Evolutionary conservation across 495 filamentous ascomycete species (phyloP), one percentile per base, ranked within the genome.

Genomic region (Xylaria scruposa): DNA sequence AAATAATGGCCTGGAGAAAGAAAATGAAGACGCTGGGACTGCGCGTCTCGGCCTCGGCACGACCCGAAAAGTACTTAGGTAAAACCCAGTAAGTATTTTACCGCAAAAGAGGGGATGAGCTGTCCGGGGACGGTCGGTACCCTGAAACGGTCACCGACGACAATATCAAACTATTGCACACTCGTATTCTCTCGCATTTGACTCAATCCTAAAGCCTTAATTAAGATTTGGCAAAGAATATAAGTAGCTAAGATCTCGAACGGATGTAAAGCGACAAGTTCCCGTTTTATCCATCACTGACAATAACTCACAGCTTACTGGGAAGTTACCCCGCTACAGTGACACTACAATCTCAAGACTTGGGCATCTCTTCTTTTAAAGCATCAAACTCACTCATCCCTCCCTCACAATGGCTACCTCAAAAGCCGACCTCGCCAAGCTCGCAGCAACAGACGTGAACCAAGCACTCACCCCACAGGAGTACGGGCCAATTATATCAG

Each of bases 391-490:
- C n/a, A 49, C 17, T 10, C 21, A 24, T 47, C 3, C 36, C 46
- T n/a, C 51, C 26, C 46, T 17, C 68, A 70, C 51, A 59, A 80
- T 81, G 77, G 75, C 79, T 38, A 69, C 76, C 53, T n/a, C 69
- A 36, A 70, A 70, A 51, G 70, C 71, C 59, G 74, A 80, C 62
- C 82, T 85, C 73, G 75, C 75, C 70, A 47, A 73, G 59, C 83
- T 86, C 66, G 70, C 80, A 63, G 58, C 74, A 38, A 83, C 80
- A 15, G 83, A 83, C 68, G 83, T 82, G 49, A 61, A 67, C 33
- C 49, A 72, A 6, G 76, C 81, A 54, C 73, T 86, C 47, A 71
- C 79, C 0, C 54, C 70, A 8, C 68, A 77, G 47, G 58, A 74
- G 29, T 75, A 84, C 47, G 42, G 59, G 24, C 68, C 75, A 0